A percentile compares a stretch with the other conserved stretches of the same genome.
phyloP scores from a whole-genome alignment of 73 alveolate genomes.

The Symbiodinium natans region DNA sequence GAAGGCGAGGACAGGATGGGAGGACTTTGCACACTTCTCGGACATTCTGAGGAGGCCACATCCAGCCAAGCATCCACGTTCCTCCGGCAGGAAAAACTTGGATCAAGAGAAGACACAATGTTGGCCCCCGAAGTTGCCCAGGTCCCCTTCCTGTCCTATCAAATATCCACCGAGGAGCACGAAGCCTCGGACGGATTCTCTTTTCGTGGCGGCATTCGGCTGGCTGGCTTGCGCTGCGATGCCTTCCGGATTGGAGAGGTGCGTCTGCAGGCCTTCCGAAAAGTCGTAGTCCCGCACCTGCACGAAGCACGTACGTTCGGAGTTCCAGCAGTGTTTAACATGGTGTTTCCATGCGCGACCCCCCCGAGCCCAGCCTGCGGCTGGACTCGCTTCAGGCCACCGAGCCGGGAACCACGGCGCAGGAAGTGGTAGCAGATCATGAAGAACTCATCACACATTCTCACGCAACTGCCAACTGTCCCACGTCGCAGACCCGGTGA shows the following conservation, averaged over 20 bases:
- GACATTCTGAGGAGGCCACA: not conserved
- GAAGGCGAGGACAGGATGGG: not conserved
- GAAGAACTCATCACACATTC: constrained; percentile 79
- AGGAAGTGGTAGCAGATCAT: constrained; percentile 73
- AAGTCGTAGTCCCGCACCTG: constrained; percentile 56
- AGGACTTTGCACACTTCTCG: not conserved
- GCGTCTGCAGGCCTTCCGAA: constrained; percentile 60
- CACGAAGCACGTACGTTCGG: not conserved
- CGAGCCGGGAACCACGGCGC: constrained; percentile 27
- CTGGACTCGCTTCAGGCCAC: constrained; percentile 38
- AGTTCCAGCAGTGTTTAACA: not conserved
- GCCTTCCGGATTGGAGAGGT: constrained; percentile 65
- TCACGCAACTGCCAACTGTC: too few relatives aligned
- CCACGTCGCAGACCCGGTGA: too few relatives aligned
- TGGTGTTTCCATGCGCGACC: not conserved
- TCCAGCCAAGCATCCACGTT: constrained; percentile 89
- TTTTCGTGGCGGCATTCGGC: too few relatives aligned
- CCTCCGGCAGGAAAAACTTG: not conserved
- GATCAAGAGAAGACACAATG: not conserved
- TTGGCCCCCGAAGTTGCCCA: not conserved
- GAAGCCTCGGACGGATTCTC: not conserved
- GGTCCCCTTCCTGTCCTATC: constrained; percentile 13
- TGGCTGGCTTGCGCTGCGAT: not conserved
- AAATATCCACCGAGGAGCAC: constrained; percentile 68
- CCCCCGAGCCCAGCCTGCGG: constrained; percentile 22